Evolutionary conservation across 2,329 filamentous ascomycete species (phyloP).

Genomic region (Corinectria fuckeliana): DNA sequence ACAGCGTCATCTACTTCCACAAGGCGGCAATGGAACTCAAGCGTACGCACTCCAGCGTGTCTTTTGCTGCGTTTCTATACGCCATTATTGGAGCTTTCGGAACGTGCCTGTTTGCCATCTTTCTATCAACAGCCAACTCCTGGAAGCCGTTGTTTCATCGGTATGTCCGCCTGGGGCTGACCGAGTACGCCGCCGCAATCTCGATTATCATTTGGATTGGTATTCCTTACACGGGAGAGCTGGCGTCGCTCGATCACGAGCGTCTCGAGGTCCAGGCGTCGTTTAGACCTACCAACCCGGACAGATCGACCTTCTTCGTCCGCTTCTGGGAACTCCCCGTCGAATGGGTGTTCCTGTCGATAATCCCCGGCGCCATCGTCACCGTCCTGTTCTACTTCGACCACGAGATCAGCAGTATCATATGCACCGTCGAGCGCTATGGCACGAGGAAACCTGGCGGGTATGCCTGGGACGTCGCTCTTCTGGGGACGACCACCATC

Average conservation of each 20-base stretch:
- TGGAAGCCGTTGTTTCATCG: slow-evolving; percentile 68
- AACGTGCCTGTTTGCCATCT: slow-evolving; percentile 67
- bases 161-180: slow-evolving; percentile 65
- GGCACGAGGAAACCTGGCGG: slow-evolving; percentile 66
- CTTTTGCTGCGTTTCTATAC: slow-evolving; percentile 69
- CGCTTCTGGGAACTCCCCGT: slow-evolving; percentile 67
- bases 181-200: slow-evolving; percentile 71
- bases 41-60: slow-evolving; percentile 61
- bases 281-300: slow-evolving; percentile 63
- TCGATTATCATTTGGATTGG: slow-evolving; percentile 71
- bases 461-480: slow-evolving; percentile 68
- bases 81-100: slow-evolving; percentile 68
- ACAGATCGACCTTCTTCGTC: slow-evolving; percentile 63
- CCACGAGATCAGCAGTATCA: slow-evolving; percentile 73
- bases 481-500: slow-evolving; percentile 67
- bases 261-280: slow-evolving; percentile 61
- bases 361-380: slow-evolving; percentile 68
- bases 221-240: slow-evolving; percentile 66
- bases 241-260: slow-evolving; percentile 63
- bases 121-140: slow-evolving; percentile 65
- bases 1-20: slow-evolving; percentile 73
- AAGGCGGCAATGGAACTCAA: slow-evolving; percentile 70
- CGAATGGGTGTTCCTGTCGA: slow-evolving; percentile 65
- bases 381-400: slow-evolving; percentile 74
- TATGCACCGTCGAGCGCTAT: slow-evolving; percentile 68